phyloP scores from a whole-genome alignment of 257 asterid species.

The Gentiana dahurica region DNA sequence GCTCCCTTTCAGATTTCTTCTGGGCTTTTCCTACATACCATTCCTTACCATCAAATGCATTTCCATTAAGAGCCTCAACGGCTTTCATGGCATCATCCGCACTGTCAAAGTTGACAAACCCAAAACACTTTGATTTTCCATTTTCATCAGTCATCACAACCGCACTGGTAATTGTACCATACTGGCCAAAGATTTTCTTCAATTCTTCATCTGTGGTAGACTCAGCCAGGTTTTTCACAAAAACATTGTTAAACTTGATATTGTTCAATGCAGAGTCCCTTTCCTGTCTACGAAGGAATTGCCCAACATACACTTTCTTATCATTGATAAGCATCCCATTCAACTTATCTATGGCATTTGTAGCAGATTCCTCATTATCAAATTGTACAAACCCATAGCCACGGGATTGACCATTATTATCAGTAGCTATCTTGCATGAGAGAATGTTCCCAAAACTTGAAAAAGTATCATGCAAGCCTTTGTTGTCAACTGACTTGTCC shows the following conservation, averaged over 20 bases:
- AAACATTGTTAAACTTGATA: conserved; percentile 64
- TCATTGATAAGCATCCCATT: conserved; percentile 84
- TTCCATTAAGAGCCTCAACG: conserved; percentile 69
- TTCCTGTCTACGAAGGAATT: conserved; percentile 78
- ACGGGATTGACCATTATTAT: conserved; percentile 60
- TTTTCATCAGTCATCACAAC: conserved; percentile 79
- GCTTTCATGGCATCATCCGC: conserved; percentile 85
- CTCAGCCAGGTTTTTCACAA: conserved; percentile 75
- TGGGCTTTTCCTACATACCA: conserved; percentile 94
- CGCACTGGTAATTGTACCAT: conserved; percentile 55
- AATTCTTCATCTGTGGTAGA: conserved; percentile 65
- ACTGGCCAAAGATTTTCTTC: conserved; percentile 48
- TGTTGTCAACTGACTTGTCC: conserved; percentile 91
- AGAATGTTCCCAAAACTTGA: conserved; percentile 64
- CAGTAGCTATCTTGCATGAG: conserved; percentile 80
- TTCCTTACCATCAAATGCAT: conserved; percentile 56
- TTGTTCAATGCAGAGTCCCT: conserved; percentile 58
- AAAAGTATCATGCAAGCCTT: conserved; percentile 79
- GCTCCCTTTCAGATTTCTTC: conserved; percentile 83
- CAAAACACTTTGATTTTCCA: conserved; percentile 80
- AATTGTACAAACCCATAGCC: conserved; percentile 95
- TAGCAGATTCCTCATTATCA: conserved; percentile 71
- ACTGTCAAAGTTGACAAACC: conserved; percentile 82
- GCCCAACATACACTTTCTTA: conserved; percentile 81
- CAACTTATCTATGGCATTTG: conserved; percentile 68